These are phyloP conservation scores for Penicillium ochrochloron DNA, from an alignment of 495 filamentous ascomycete species.

Conservation along the genomic window DNA sequence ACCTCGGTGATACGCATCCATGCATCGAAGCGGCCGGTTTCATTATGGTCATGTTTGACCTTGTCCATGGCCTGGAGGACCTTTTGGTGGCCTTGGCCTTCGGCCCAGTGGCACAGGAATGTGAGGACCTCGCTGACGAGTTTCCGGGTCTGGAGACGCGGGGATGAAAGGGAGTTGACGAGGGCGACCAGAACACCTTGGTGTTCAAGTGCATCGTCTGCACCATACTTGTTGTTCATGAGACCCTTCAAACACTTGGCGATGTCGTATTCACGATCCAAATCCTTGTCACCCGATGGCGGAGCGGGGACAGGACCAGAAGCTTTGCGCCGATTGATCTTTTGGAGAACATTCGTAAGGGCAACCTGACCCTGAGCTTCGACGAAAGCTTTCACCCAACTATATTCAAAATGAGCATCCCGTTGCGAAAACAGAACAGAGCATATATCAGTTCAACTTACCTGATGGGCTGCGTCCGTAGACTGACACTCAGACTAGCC, in stretches of 20 bases:
- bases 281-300: slow-evolving; percentile 74
- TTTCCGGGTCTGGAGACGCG: slow-evolving; percentile 88
- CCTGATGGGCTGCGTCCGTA: slow-evolving; percentile 94
- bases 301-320: slow-evolving; percentile 72
- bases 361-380: slow-evolving; percentile 98
- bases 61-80: slow-evolving; percentile 92
- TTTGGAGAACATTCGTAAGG: slow-evolving; percentile 87
- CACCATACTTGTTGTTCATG: slow-evolving; percentile 99
- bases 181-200: slow-evolving; percentile 88
- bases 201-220: slow-evolving; percentile 93
- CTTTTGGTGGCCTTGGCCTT: slow-evolving; percentile 91
- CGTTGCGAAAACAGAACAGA: background rate
- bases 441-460: slow-evolving; percentile 28
- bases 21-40: slow-evolving; percentile 95
- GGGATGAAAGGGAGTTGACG: slow-evolving; percentile 83
- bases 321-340: slow-evolving; percentile 86
- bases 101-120: slow-evolving; percentile 95
- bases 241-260: slow-evolving; percentile 95
- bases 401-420: slow-evolving; percentile 28
- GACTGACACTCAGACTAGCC: slow-evolving; percentile 86
- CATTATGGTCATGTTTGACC: slow-evolving; percentile 85
- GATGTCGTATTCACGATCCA: slow-evolving; percentile 96
- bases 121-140: slow-evolving; percentile 96
- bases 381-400: slow-evolving; percentile 95
- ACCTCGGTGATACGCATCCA: slow-evolving; percentile 99